Percentiles rank a stretch among this genome's conserved stretches.
These are phyloP conservation scores for Thelonectria rubi DNA, from an alignment of 2,329 filamentous ascomycete species.

Conservation along the genomic window DNA sequence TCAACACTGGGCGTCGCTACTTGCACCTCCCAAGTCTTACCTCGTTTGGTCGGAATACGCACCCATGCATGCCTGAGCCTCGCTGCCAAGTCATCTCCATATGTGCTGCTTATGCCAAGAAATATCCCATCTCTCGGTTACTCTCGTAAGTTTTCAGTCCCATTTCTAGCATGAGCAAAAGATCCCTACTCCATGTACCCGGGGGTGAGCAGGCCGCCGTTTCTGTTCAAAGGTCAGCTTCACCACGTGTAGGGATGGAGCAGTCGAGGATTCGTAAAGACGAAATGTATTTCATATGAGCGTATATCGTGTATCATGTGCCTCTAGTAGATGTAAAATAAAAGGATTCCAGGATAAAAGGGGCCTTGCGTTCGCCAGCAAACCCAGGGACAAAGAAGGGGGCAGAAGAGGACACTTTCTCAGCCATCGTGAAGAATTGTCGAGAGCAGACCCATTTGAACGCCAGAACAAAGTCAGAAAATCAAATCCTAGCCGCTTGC, in stretches of 20 bases:
- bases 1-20: background rate
- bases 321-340: background rate
- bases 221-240: too few species aligned
- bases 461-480: background rate
- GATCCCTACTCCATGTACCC: too few species aligned
- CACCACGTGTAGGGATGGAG: background rate
- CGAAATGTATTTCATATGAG: background rate
- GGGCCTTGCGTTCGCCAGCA: slow-evolving; percentile 18
- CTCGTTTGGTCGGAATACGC: background rate
- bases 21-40: too few species aligned
- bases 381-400: slow-evolving; percentile 14
- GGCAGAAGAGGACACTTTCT: background rate
- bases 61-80: background rate
- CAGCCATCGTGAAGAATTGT: background rate
- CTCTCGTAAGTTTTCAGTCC: background rate
- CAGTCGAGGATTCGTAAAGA: background rate
- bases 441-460: background rate
- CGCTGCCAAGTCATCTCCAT: too few species aligned
- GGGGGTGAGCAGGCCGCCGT: too few species aligned
- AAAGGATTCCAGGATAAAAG: background rate
- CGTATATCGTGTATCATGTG: slow-evolving; percentile 5
- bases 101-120: background rate
- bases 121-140: background rate
- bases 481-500: slow-evolving; percentile 13
- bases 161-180: background rate